Conservation (phyloP, 1,284 basidiomycete genomes). For the Agroathelia rolfsii region DNA sequence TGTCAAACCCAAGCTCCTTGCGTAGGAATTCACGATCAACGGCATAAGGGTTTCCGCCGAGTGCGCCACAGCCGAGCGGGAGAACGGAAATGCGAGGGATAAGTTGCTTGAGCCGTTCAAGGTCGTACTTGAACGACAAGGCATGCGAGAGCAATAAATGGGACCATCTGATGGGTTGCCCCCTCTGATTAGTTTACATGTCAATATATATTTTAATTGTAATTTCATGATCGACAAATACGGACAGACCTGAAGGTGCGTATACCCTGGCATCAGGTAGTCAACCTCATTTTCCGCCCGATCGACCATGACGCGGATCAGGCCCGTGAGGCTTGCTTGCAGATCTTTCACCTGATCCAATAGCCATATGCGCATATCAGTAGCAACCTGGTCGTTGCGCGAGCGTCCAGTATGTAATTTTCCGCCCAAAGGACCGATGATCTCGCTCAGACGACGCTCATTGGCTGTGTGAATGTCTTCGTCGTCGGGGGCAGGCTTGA, state of each 20-base stretch:
- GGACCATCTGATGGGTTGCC: slow-evolving; percentile 97
- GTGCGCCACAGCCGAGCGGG: slow-evolving; percentile 88
- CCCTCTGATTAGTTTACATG: slow-evolving; percentile 49
- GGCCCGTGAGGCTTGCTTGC: slow-evolving; percentile 63
- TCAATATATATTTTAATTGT: not conserved
- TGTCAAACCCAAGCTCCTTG: slow-evolving; percentile 76
- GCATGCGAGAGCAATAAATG: slow-evolving; percentile 94
- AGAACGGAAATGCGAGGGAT: slow-evolving; percentile 85
- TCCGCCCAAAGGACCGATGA: slow-evolving; percentile 85
- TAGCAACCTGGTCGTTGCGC: slow-evolving; percentile 96
- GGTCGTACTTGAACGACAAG: slow-evolving; percentile 82
- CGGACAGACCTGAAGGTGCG: slow-evolving; percentile 77
- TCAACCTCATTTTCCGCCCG: slow-evolving; percentile 90
- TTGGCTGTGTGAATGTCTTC: slow-evolving; percentile 99
- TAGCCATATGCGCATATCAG: slow-evolving; percentile 96
- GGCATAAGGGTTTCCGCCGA: slow-evolving; percentile 93
- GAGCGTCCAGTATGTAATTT: slow-evolving; percentile 95
- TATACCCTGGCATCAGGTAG: slow-evolving; percentile 90
- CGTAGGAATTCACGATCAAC: slow-evolving; percentile 87
- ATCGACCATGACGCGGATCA: slow-evolving; percentile 83
- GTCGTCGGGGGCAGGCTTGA: slow-evolving; percentile 70
- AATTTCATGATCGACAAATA: not conserved
- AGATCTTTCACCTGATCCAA: slow-evolving; percentile 71
- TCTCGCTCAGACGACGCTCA: slow-evolving; percentile 86
- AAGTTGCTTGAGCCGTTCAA: slow-evolving; percentile 79